Evolutionary conservation across 78 protist species (phyloP), one percentile per base, ranked within the genome.

Genomic region (Creolimax fragrantissima): DNA sequence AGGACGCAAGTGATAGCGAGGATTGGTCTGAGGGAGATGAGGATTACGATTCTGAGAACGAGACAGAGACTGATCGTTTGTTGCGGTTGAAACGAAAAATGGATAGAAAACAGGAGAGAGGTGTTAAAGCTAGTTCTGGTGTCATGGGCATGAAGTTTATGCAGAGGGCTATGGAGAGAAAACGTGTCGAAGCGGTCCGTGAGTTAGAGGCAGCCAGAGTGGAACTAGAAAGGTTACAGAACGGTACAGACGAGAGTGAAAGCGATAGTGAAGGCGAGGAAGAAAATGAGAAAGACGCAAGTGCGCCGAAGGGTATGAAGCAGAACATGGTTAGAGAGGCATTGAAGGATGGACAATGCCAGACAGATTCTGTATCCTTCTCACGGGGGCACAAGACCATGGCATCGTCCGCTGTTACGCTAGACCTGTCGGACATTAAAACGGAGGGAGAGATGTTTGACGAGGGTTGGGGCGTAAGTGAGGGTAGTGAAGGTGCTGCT

Each of bases 11-110:
- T 2, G 45, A 32, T 0, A 45, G 43, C 24, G 58, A 86, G 4
- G 45, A 37, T 4, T 35, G 43, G 44, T 43, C 41, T 35, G 42
- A 36, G 7, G 41, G 17, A 37, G 88, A 36, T 35, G 88, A 24
- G 88, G 88, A 84, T 37, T 24, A 84, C 88, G 88, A 84, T 45
- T 42, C 90, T 45, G 90, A 86, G 42, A 37, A 37, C 90, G 90
- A 86, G 44, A 41, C 42, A 35, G 44, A 42, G 4, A 36, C 5
- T 4, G 90, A 42, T 45, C 90, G 74, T 32, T 24, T 58, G 39
- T 24, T 58, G 74, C 74, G 74, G 24, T 24, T 58, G 74, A 17
- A 58, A 24, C 74, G 74, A 32, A 58, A 58, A 24, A 58, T 58
- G 74, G 74, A 58, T 24, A 17, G 74, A 24, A 58, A 58, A 24